Evolutionary conservation across 306 rosid species (phyloP).

Genomic region (Vigna nakashimae): DNA sequence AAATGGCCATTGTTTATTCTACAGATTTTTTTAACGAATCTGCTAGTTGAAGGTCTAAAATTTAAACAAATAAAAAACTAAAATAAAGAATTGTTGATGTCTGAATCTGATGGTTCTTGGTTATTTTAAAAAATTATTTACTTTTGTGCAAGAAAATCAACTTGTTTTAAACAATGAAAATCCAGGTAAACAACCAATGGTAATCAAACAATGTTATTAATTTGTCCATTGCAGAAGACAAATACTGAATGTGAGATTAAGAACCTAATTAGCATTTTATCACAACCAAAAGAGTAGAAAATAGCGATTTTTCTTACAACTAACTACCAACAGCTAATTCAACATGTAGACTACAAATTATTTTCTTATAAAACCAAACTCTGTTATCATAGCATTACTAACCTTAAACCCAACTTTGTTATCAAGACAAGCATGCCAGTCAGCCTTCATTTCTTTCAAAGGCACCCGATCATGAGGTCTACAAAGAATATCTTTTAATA

Average conservation of each 20-base stretch:
- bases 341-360: conserved; percentile 15
- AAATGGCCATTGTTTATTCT: too few relatives aligned
- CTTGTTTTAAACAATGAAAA: conserved; percentile 15
- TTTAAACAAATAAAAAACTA: conserved; percentile 8
- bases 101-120: conserved; percentile 13
- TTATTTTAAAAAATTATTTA: conserved; percentile 6
- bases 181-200: conserved; percentile 18
- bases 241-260: conserved; percentile 24
- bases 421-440: conserved; percentile 95
- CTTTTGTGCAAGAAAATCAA: not conserved
- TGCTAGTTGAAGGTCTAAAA: not conserved
- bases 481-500: conserved; percentile 23
- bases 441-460: conserved; percentile 88
- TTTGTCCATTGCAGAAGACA: conserved; percentile 8
- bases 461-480: conserved; percentile 95
- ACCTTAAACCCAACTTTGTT: conserved; percentile 97
- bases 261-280: conserved; percentile 28
- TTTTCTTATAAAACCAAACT: conserved; percentile 11
- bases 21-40: too few relatives aligned
- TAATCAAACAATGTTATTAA: conserved; percentile 6
- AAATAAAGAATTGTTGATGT: not conserved
- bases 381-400: conserved; percentile 34
- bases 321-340: conserved; percentile 17
- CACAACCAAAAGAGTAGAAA: not conserved
- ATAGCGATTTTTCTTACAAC: conserved; percentile 19